Evolutionary conservation across 805 yeast genomes (phyloP).

Genomic region (Ogataea wickerhamii): DNA sequence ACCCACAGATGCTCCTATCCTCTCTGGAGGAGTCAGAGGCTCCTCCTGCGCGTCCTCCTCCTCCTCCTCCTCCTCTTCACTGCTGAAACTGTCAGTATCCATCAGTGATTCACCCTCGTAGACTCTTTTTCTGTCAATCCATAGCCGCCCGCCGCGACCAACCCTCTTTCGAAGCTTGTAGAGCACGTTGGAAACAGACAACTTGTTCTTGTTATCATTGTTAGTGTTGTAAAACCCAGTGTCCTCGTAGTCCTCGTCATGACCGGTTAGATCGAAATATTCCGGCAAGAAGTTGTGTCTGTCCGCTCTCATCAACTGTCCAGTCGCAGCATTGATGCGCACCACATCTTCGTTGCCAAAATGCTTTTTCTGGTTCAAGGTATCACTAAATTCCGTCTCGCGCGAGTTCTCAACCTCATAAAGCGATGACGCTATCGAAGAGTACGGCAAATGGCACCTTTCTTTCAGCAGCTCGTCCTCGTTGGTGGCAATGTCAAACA

Average conservation of each 20-base stretch:
- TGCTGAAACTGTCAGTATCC: constrained; percentile 3
- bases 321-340: constrained; percentile 45
- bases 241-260: constrained; percentile 19
- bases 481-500: constrained; percentile 62
- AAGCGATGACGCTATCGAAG: constrained; percentile 68
- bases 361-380: constrained; percentile 45
- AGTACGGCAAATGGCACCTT: constrained; percentile 67
- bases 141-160: constrained; percentile 67
- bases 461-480: constrained; percentile 43
- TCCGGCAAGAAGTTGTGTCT: constrained; percentile 36
- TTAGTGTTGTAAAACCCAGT: constrained; percentile 20
- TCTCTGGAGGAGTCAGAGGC: constrained; percentile 13
- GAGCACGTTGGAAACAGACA: constrained; percentile 45
- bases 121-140: constrained; percentile 68
- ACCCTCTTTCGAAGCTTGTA: constrained; percentile 67
- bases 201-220: constrained; percentile 17
- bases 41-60: constrained; percentile 17
- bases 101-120: constrained; percentile 18
- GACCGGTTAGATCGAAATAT: constrained; percentile 38
- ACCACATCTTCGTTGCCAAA: constrained; percentile 29
- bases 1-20: constrained; percentile 3
- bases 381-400: constrained; percentile 42
- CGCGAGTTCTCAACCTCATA: constrained; percentile 64
- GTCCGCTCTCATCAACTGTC: constrained; percentile 45
- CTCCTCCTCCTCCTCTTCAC: constrained; percentile 15